Conservation (phyloP, 179 eudicot species). For the Heliamphora pulchella region DNA sequence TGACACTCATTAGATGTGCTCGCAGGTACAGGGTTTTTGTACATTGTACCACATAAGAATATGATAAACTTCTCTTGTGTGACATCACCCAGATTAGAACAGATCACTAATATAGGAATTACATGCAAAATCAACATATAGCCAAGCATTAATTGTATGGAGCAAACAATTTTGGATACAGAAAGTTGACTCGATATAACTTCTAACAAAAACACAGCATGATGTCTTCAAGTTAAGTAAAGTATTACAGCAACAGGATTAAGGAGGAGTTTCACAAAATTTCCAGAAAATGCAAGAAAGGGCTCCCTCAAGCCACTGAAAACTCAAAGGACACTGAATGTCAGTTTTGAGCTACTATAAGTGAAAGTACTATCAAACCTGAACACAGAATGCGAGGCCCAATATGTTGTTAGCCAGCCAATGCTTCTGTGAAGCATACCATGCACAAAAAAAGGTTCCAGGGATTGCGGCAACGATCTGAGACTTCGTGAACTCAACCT, state of each 20-base stretch:
- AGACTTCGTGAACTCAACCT: conserved; percentile 87
- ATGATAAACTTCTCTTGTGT: too few species aligned
- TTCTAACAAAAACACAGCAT: too few species aligned
- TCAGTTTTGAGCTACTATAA: not conserved
- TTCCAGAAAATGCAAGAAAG: conserved; percentile 1
- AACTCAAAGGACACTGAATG: not conserved
- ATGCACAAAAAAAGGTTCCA: conserved; percentile 81
- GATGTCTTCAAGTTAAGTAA: too few species aligned
- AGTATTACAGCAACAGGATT: not conserved
- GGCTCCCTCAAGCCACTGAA: conserved; percentile 7
- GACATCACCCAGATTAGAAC: too few species aligned
- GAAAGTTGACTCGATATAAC: too few species aligned
- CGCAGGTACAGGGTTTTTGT: too few species aligned
- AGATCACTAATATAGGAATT: too few species aligned
- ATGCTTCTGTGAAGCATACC: conserved; percentile 95
- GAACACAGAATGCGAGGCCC: conserved; percentile 92
- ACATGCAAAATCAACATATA: too few species aligned
- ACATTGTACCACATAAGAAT: too few species aligned
- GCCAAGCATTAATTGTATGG: too few species aligned
- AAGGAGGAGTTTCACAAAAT: not conserved
- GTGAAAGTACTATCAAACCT: conserved; percentile 38
- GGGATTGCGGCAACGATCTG: conserved; percentile 85
- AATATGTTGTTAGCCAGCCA: conserved; percentile 91
- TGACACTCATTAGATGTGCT: too few species aligned
- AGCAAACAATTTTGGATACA: too few species aligned